Evolutionary conservation across 371 early-diverging fungal species (phyloP).

Genomic region (Mucor plumbeus): DNA sequence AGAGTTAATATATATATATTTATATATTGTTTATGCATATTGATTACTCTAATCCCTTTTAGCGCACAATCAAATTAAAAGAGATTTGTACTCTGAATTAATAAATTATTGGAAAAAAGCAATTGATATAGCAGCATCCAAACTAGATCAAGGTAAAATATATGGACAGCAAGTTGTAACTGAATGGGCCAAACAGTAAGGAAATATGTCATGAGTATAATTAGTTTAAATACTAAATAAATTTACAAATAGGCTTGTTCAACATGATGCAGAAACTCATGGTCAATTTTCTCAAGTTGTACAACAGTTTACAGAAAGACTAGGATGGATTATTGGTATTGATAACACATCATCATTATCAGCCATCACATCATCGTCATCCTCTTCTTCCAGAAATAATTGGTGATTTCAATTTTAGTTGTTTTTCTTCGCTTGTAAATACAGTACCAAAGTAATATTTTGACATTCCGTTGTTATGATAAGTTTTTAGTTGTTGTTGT

Average conservation of each 20-base stretch:
- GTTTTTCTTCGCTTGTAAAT: not conserved
- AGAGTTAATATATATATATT: not conserved
- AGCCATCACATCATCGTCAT: not conserved
- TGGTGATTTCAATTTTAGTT: not conserved
- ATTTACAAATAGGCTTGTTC: slow-evolving; percentile 38
- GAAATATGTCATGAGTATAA: not conserved
- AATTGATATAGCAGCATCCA: slow-evolving; percentile 68
- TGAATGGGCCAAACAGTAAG: slow-evolving; percentile 79
- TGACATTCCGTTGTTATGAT: not conserved
- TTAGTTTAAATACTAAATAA: too few species aligned
- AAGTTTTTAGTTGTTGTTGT: too few species aligned
- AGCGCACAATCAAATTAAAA: slow-evolving; percentile 68
- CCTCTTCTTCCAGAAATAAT: not conserved
- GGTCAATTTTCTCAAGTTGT: slow-evolving; percentile 55
- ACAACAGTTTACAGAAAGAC: slow-evolving; percentile 58
- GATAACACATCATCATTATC: slow-evolving; percentile 14
- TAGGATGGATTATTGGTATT: slow-evolving; percentile 74
- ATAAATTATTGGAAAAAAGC: slow-evolving; percentile 76
- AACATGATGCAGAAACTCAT: slow-evolving; percentile 53
- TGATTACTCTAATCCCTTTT: not conserved
- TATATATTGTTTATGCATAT: not conserved
- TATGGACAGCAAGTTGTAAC: slow-evolving; percentile 72
- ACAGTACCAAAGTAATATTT: not conserved
- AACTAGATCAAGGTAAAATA: slow-evolving; percentile 78
- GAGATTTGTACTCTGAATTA: slow-evolving; percentile 66